phyloP scores from a whole-genome alignment of 2,329 filamentous ascomycete species.

The Ilyonectria mors-panacis region DNA sequence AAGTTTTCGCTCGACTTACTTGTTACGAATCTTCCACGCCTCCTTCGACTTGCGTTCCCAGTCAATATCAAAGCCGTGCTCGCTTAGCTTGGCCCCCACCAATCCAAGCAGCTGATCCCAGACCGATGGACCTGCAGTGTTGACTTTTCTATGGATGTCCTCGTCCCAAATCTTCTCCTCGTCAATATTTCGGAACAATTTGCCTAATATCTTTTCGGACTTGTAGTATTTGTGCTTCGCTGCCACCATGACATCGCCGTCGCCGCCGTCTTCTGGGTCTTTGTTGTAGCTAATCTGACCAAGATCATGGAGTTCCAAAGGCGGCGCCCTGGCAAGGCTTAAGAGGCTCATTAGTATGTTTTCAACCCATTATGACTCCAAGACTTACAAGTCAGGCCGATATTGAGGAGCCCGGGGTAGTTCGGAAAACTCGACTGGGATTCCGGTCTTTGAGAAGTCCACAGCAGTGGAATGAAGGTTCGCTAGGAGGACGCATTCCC shows the following conservation, averaged over 20 bases:
- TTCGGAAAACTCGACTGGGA: constrained; percentile 64
- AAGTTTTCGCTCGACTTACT: constrained; percentile 61
- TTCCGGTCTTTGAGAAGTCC: constrained; percentile 83
- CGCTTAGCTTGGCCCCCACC: constrained; percentile 39
- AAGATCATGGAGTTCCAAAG: constrained; percentile 61
- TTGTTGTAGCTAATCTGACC: constrained; percentile 53
- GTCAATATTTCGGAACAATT: constrained; percentile 80
- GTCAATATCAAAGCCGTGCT: constrained; percentile 44
- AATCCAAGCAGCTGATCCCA: constrained; percentile 59
- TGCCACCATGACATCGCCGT: constrained; percentile 58
- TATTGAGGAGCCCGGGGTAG: constrained; percentile 58
- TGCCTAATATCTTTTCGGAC: constrained; percentile 78
- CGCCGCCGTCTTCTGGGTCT: constrained; percentile 55
- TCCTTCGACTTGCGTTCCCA: constrained; percentile 55
- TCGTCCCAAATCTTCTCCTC: constrained; percentile 76
- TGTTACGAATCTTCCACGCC: constrained; percentile 61
- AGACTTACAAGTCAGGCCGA: constrained; percentile 70
- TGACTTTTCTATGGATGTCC: constrained; percentile 57
- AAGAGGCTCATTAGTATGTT: constrained; percentile 6
- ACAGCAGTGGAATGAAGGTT: constrained; percentile 79
- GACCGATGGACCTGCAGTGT: constrained; percentile 52
- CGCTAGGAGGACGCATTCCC: constrained; percentile 69
- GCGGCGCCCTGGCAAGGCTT: constrained; percentile 64
- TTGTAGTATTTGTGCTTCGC: constrained; percentile 72
- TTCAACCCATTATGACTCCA: neutral